These are phyloP conservation scores for Eutrema heterophyllum DNA, from an alignment of 345 rosid genomes.

Conservation along the genomic window DNA sequence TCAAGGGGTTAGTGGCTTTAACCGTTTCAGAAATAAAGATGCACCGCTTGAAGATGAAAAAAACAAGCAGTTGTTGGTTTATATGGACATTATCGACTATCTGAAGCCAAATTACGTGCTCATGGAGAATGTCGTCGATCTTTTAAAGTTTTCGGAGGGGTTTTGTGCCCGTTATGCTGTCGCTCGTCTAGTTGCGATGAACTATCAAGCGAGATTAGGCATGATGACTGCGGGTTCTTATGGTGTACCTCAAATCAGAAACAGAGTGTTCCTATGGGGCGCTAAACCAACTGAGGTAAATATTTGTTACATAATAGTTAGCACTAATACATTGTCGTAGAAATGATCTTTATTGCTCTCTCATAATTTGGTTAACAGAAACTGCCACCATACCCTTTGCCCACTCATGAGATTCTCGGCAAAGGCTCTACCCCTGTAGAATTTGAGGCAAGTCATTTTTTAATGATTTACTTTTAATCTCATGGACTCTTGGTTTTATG, in stretches of 20 bases:
- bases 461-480: background rate
- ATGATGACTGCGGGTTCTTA: slow-evolving; percentile 46
- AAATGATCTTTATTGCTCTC: background rate
- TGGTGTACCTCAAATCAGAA: slow-evolving; percentile 41
- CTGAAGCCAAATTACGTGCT: slow-evolving; percentile 44
- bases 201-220: slow-evolving; percentile 44
- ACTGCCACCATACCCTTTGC: slow-evolving; percentile 48
- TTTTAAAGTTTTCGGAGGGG: slow-evolving; percentile 39
- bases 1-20: slow-evolving; percentile 43
- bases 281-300: slow-evolving; percentile 37
- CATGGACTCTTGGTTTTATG: background rate
- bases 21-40: slow-evolving; percentile 29
- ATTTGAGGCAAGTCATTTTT: slow-evolving; percentile 34
- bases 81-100: slow-evolving; percentile 34
- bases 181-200: slow-evolving; percentile 41
- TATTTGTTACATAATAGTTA: background rate
- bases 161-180: slow-evolving; percentile 37
- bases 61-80: slow-evolving; percentile 33
- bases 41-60: slow-evolving; percentile 35
- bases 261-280: slow-evolving; percentile 49
- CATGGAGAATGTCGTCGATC: slow-evolving; percentile 53
- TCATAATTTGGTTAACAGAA: slow-evolving; percentile 26
- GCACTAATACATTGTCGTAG: background rate
- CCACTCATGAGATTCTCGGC: slow-evolving; percentile 37
- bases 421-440: slow-evolving; percentile 26